Percentiles rank a stretch among this genome's conserved stretches.
Evolutionary conservation across 805 yeast genomes (phyloP).

Genomic region (Isabelozyma rhagii): DNA sequence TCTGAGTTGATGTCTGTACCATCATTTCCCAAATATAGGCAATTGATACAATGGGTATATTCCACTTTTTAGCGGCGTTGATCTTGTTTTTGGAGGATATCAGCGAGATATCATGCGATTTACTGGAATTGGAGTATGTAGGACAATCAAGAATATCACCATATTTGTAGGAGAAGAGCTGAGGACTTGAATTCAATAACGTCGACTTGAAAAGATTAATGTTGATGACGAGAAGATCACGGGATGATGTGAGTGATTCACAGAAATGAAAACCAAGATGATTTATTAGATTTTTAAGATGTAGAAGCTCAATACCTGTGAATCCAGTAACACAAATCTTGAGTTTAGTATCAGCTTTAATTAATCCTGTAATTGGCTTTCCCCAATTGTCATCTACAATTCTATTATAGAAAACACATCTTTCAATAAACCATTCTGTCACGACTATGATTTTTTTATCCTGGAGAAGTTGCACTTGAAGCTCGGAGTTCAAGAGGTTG

Average conservation of each 20-base stretch:
- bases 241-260: conserved; percentile 44
- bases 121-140: conserved; percentile 23
- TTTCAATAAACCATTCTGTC: conserved; percentile 81
- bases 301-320: conserved; percentile 72
- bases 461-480: conserved; percentile 18
- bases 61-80: conserved; percentile 55
- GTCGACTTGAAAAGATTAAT: conserved; percentile 42
- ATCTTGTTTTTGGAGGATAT: conserved; percentile 52
- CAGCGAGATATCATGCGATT: conserved; percentile 26
- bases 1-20: conserved; percentile 22
- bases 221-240: conserved; percentile 59
- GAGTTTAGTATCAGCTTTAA: conserved; percentile 18
- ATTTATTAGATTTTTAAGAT: conserved; percentile 59
- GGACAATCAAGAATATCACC: conserved; percentile 34
- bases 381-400: conserved; percentile 63
- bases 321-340: conserved; percentile 66
- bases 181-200: conserved; percentile 37
- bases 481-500: conserved; percentile 19
- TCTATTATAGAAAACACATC: conserved; percentile 58
- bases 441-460: conserved; percentile 30
- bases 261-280: conserved; percentile 50
- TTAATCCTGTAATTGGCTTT: conserved; percentile 42
- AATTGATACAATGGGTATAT: conserved; percentile 55
- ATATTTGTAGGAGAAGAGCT: conserved; percentile 34
- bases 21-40: conserved; percentile 54